Evolutionary conservation across 805 yeast species (phyloP), one percentile per base, ranked within the genome.

Genomic region (Starmerella sirachaensis): DNA sequence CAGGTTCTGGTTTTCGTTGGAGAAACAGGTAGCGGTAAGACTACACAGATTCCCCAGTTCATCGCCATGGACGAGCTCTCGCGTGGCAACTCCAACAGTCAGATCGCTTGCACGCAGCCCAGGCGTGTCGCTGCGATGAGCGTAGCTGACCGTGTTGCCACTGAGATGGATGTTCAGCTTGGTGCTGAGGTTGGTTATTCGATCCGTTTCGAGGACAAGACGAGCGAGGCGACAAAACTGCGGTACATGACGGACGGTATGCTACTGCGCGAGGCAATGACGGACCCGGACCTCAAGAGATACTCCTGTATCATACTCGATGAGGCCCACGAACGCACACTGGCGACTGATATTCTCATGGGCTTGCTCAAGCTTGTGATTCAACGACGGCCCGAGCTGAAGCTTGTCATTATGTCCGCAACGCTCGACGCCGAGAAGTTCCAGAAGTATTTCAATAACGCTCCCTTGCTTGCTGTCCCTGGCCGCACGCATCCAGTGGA

Each of bases 201-300:
- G 48, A 81, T 88, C 51, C 78, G 98, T 65, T 88, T 88, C 56
- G 97, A 91, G 51, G 86, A 88, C 61, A 82, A 74, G 51, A 82
- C 94, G 2, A 66, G 80, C 28, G 67, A 69, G 38, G 79, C 75
- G 49, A 88, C 98, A 5, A 70, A 86, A 25, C 66, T 88, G 53
- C 84, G 85, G 61, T 88, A 91, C 65, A 83, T 88, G 96, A 88
- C 98, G 9, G 98, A 88, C 65, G 98, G 98, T 76, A 86, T 88
- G 96, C 69, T 88, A 37, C 65, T 88, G 49, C 73, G 96, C 55
- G 98, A 88, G 62, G 96, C 96, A 20, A 86, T 91, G 97, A 91
- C 80, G 48, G 98, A 88, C 57, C 95, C 84, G 50, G 72, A 77
- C 43, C 66, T 88, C 57, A 62, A 64, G 5, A 68, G 78, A 48